Percentiles rank a stretch among this genome's conserved stretches.
Conservation (phyloP, 495 filamentous ascomycete species). For the Aeminium ludgeri region DNA sequence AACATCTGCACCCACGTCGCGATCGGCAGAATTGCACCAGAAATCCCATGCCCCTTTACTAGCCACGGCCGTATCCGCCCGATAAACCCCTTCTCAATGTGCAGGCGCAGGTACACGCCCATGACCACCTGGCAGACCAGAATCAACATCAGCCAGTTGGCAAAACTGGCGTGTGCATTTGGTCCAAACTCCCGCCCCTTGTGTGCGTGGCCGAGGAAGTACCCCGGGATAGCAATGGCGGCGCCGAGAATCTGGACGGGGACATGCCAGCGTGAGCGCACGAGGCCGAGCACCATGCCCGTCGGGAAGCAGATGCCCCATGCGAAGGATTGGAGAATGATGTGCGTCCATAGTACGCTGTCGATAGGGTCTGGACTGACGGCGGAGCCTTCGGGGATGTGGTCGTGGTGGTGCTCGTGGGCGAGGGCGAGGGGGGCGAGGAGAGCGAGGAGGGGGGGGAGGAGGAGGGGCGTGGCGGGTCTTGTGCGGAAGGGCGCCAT, state of each 20-base stretch:
- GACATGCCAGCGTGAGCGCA: conserved; percentile 86
- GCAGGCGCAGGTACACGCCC: conserved; percentile 77
- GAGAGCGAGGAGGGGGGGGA: conserved; percentile 1
- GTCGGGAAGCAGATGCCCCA: conserved; percentile 87
- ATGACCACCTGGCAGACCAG: conserved; percentile 60
- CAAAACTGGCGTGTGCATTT: conserved; percentile 73
- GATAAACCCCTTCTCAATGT: conserved; percentile 68
- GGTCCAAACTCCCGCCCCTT: conserved; percentile 71
- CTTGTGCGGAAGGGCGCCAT: conserved; percentile 16
- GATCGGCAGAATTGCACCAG: conserved; percentile 77
- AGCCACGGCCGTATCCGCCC: conserved; percentile 56
- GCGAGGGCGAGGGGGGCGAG: conserved; percentile 4
- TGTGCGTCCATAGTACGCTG: conserved; percentile 80
- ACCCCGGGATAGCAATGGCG: conserved; percentile 60
- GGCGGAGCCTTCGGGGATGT: conserved; percentile 56
- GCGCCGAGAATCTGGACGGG: conserved; percentile 66
- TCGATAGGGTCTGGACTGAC: conserved; percentile 79
- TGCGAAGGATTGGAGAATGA: conserved; percentile 67
- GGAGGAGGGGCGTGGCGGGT: conserved; percentile 1
- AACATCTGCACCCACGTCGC: conserved; percentile 89
- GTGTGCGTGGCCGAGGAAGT: conserved; percentile 81
- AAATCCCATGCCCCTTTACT: conserved; percentile 56
- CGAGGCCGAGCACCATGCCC: conserved; percentile 88
- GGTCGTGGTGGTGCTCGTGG: conserved; percentile 42
- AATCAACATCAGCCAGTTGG: conserved; percentile 60